Evolutionary conservation across 306 rosid genomes (phyloP).

Genomic region (Ceratonia siliqua): DNA sequence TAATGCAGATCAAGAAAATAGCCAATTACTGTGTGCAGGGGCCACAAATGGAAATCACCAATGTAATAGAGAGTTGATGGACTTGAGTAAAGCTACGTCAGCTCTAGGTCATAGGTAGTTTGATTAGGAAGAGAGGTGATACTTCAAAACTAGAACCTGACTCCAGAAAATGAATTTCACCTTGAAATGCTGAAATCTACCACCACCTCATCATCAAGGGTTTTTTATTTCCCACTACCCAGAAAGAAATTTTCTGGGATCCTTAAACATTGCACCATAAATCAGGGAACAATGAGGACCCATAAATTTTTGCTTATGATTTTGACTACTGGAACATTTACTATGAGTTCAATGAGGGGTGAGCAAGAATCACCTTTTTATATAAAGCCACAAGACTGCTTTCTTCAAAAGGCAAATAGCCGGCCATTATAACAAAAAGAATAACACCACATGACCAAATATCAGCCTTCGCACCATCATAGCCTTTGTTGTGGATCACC

Average conservation of each 20-base stretch:
- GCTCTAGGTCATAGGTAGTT: neutral
- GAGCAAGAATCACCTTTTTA: slow-evolving; percentile 72
- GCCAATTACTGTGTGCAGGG: neutral
- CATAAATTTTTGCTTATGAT: neutral
- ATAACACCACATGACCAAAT: slow-evolving; percentile 97
- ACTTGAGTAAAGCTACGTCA: neutral
- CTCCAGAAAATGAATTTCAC: neutral
- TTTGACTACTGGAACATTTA: neutral
- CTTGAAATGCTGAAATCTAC: neutral
- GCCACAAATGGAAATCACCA: neutral
- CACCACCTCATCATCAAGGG: neutral
- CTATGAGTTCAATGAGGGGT: neutral
- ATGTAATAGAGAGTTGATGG: neutral
- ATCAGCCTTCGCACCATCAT: slow-evolving; percentile 93
- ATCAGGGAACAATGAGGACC: neutral
- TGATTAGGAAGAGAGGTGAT: neutral
- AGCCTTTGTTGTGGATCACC: slow-evolving; percentile 93
- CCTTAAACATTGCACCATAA: neutral
- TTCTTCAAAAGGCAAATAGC: slow-evolving; percentile 93
- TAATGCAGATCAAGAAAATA: slow-evolving; percentile 42
- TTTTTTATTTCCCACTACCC: neutral
- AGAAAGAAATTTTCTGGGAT: neutral
- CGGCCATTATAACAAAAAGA: slow-evolving; percentile 92
- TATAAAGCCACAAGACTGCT: slow-evolving; percentile 76
- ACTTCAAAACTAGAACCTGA: neutral